These are phyloP conservation scores for Lyophyllum decastes DNA, from an alignment of 768 basidiomycete genomes.

Conservation along the genomic window DNA sequence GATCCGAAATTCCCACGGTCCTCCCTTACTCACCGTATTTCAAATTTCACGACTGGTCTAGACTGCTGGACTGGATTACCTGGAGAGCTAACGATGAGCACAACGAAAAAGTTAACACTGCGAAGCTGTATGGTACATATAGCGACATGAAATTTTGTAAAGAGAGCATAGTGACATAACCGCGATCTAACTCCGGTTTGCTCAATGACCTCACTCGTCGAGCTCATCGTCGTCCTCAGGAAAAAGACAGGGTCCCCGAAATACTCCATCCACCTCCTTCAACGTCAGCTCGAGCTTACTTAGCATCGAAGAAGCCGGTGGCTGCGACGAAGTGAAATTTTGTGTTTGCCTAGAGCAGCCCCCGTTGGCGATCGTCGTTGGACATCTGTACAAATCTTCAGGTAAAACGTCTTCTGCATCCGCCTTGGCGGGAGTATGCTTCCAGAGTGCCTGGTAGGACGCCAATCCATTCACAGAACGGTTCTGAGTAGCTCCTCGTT, in stretches of 20 bases:
- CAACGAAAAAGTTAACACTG: neutral
- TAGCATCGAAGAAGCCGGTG: neutral
- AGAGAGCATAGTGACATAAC: neutral
- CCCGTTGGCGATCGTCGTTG: neutral
- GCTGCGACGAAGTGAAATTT: neutral
- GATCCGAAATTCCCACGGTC: slow-evolving; percentile 27
- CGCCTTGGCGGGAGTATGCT: neutral
- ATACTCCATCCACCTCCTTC: slow-evolving; percentile 30
- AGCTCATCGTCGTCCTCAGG: slow-evolving; percentile 20
- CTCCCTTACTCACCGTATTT: slow-evolving; percentile 2
- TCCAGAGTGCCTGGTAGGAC: neutral
- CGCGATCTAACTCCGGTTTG: slow-evolving; percentile 3
- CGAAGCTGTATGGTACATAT: neutral
- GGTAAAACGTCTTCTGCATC: neutral
- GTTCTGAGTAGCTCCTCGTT: no score
- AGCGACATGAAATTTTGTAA: neutral
- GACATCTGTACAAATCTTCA: neutral
- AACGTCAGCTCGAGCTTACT: slow-evolving; percentile 21
- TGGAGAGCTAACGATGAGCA: neutral
- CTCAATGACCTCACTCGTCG: slow-evolving; percentile 4
- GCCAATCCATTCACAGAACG: neutral
- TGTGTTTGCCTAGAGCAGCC: neutral
- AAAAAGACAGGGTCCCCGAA: slow-evolving; percentile 34
- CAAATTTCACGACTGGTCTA: no score
- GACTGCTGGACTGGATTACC: no score